Evolutionary conservation across 768 basidiomycete species (phyloP), one percentile per base, ranked within the genome.

Genomic region (Saitozyma podzolica): DNA sequence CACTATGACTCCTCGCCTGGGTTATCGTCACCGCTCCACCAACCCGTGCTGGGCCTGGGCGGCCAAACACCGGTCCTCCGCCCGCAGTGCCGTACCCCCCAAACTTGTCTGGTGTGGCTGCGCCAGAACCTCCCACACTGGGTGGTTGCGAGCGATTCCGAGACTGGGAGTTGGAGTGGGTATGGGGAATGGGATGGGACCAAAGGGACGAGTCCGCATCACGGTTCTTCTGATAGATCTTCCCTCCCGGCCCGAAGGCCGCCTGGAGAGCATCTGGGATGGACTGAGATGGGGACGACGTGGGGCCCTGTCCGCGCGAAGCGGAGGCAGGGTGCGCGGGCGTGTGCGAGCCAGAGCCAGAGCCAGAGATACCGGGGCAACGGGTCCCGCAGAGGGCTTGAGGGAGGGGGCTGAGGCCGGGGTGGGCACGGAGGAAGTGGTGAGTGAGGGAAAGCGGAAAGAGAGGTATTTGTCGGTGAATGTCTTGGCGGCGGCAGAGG

Each of bases 141-240:
- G n/a, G 5, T 49, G 17, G 54, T 39, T 14, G 40, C 20, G 54
- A n/a, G 13, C 56, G 16, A 3, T 29, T 11, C 29, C 16, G 16
- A 4, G 13, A 37, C 5, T 39, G 40, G 54, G 37, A 20, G 10
- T 39, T 39, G 11, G 11, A 9, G 3, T 9, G 16, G 16, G 10
- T 3, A 10, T 40, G 11, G 47, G 48, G 3, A 5, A 5, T n/a
- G 50, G 16, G 11, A 9, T 19, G 14, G 29, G 29, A 29, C 29
- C 29, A 29, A 29, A 29, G 29, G 1, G 55, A 56, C 2, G 41
- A 13, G 49, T 72, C 72, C 13, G 64, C 68, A 53, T 68, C 70
- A 43, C 65, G 43, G 45, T 72, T 72, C 63, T 76, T 78, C 61
- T 71, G 65, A 54, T 78, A 78, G 9, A 76, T 58, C 53, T 69